These are phyloP conservation scores for Vitis rotundifolia DNA, from an alignment of 164 flowering plant genomes.

Conservation along the genomic window DNA sequence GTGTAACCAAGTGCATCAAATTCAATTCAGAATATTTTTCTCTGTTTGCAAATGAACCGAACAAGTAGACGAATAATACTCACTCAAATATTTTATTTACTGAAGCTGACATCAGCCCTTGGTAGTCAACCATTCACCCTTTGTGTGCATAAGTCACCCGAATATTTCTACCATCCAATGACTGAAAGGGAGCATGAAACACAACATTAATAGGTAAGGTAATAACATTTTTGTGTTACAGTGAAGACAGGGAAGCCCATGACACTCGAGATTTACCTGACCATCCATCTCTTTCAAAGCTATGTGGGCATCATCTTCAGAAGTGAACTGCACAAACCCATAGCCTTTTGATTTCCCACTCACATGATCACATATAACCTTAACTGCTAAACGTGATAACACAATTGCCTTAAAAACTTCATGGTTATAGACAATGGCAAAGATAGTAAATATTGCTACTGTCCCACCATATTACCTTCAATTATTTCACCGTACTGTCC, in stretches of 20 bases:
- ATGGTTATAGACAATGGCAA: background rate
- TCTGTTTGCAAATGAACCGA: too few relatives aligned
- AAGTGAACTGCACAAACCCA: conserved; percentile 60
- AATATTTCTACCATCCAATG: conserved; percentile 64
- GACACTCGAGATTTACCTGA: conserved; percentile 31
- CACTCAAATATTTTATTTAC: too few relatives aligned
- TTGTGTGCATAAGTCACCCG: conserved; percentile 48
- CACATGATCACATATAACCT: conserved; percentile 58
- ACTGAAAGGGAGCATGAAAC: conserved; percentile 22
- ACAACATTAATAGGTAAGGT: background rate
- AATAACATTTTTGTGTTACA: background rate
- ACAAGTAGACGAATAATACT: too few relatives aligned
- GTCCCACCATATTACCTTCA: conserved; percentile 42
- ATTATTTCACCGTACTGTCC: conserved; percentile 49
- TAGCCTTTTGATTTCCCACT: conserved; percentile 65
- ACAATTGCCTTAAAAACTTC: background rate
- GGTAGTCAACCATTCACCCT: background rate
- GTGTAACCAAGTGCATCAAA: too few relatives aligned
- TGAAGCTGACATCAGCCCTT: too few relatives aligned
- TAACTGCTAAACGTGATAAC: conserved; percentile 34
- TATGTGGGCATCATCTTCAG: conserved; percentile 40
- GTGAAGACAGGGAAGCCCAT: background rate
- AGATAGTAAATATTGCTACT: background rate
- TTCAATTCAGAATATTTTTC: too few relatives aligned
- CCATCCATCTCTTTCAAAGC: conserved; percentile 66